phyloP scores from a whole-genome alignment of 2,329 filamentous ascomycete species.

The Chalaropsis ovoidea region DNA sequence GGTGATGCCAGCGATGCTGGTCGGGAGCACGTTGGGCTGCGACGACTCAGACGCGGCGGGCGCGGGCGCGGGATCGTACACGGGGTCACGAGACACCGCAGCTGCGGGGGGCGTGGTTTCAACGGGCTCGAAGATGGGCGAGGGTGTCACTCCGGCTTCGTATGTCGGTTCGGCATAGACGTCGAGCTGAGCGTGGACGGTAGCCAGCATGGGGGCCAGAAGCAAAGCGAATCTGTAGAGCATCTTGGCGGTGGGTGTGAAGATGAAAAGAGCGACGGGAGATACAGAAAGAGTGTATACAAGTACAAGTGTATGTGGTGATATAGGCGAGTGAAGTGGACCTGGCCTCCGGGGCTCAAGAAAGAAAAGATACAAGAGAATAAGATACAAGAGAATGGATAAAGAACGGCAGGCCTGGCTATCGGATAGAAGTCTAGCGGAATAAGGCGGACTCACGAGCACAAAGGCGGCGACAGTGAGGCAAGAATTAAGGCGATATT shows the following conservation, averaged over 20 bases:
- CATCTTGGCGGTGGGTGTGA: conserved; percentile 5
- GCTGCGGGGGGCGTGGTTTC: conserved; percentile 2
- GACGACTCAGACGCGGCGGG: neutral
- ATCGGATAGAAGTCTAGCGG: neutral
- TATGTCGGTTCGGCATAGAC: conserved; percentile 20
- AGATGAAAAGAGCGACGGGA: neutral
- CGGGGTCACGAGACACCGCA: conserved; percentile 6
- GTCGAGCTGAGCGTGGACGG: conserved; percentile 10
- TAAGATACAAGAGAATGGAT: neutral
- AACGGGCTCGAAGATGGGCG: conserved; percentile 23
- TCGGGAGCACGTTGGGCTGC: neutral
- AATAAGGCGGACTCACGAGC: neutral
- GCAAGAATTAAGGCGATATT: neutral
- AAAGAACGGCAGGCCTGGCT: neutral
- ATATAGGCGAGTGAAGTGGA: neutral
- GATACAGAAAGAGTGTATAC: neutral
- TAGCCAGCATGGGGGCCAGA: conserved; percentile 17
- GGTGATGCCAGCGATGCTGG: neutral
- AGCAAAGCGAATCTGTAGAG: conserved; percentile 16
- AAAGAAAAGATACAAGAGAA: neutral
- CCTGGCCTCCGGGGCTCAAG: conserved; percentile 4
- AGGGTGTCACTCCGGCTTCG: conserved; percentile 18
- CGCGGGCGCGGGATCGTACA: neutral
- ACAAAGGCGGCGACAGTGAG: neutral
- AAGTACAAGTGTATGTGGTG: neutral